Base-by-base conservation (phyloP, 2,329 filamentous ascomycete species). In the Aspergillus quadricinctus region DNA sequence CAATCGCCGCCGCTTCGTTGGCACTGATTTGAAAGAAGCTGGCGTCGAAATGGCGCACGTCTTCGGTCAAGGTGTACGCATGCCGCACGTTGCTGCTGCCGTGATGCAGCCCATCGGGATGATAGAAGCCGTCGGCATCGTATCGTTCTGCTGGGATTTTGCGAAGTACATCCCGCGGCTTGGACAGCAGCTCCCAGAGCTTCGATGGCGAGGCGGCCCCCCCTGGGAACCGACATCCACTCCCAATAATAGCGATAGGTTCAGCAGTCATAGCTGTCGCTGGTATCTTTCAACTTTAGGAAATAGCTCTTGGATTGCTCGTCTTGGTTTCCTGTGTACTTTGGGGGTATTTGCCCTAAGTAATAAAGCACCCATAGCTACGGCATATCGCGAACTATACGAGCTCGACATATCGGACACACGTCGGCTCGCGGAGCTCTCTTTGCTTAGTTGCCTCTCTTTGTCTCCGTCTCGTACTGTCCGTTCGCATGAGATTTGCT, bases 181-280 rank as follows among this genome's bases (percentile, higher is more conserved):
- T n/a, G 7, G n/a, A 17, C 3, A 61, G 40, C 1, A 58, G 40
- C 3, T 55, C 25, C 58, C 58, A 58, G 2, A 61, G 52, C 3
- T 31, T 23, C 2, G 52, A 53, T 4, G 58, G 56, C 3, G n/a
- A 41, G 8, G 4, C 48, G 10, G 35, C 25, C 10, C 21, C 37
- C 0, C 56, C 58, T 2, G 58, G 58, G 21, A 58, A 53, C 5
- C 58, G 56, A 25, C 58, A 61, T 6, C 49, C 49, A n/a, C 21
- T 57, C 10, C 58, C 58, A n/a, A 61, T 43, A n/a, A 61, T 51
- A n/a, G 56, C 56, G 29, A 61, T 58, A 10, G 56, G 58, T 19
- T 58, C 58, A 28, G 21, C 19, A 17, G 21, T 17, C 17, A n/a
- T 23, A 23, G 25, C 25, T 27, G 25, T 27, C 4, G 25, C 3